Percentiles rank a stretch among this genome's conserved stretches.
These are phyloP conservation scores for Apiospora arundinis DNA, from an alignment of 2,329 filamentous ascomycete species.

Conservation along the genomic window DNA sequence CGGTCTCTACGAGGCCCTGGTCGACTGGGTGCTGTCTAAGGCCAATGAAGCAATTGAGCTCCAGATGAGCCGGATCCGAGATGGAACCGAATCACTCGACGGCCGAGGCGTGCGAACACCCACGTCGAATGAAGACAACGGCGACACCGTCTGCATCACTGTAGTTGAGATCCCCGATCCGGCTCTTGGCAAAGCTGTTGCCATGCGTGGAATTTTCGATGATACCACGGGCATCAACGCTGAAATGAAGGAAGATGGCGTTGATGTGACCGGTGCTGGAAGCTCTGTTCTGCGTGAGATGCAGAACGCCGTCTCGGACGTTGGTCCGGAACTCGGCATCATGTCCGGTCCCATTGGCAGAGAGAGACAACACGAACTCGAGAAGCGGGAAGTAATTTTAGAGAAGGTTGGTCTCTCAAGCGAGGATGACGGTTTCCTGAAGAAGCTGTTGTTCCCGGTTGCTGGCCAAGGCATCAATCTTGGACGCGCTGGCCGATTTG, in stretches of 20 bases:
- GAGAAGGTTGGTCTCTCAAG: constrained; percentile 87
- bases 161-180: constrained; percentile 85
- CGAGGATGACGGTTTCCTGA: constrained; percentile 83
- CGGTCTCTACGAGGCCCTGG: constrained; percentile 89
- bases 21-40: constrained; percentile 91
- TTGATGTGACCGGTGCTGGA: constrained; percentile 76
- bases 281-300: constrained; percentile 87
- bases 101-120: constrained; percentile 69
- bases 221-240: constrained; percentile 91
- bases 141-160: constrained; percentile 87
- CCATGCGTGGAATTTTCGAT: constrained; percentile 90
- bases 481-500: constrained; percentile 79
- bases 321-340: constrained; percentile 80
- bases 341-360: constrained; percentile 69
- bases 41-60: constrained; percentile 84
- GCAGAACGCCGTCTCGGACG: constrained; percentile 78
- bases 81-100: constrained; percentile 71
- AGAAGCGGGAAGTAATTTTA: constrained; percentile 81
- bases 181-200: constrained; percentile 83
- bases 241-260: constrained; percentile 96
- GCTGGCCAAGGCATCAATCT: constrained; percentile 80
- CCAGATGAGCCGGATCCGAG: constrained; percentile 72
- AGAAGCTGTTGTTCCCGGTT: constrained; percentile 80
- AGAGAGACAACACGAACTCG: constrained; percentile 78
- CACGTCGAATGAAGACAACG: constrained; percentile 71